These are phyloP conservation scores for Xylaria hypoxylon DNA, from an alignment of 2,329 filamentous ascomycete species.

Conservation along the genomic window DNA sequence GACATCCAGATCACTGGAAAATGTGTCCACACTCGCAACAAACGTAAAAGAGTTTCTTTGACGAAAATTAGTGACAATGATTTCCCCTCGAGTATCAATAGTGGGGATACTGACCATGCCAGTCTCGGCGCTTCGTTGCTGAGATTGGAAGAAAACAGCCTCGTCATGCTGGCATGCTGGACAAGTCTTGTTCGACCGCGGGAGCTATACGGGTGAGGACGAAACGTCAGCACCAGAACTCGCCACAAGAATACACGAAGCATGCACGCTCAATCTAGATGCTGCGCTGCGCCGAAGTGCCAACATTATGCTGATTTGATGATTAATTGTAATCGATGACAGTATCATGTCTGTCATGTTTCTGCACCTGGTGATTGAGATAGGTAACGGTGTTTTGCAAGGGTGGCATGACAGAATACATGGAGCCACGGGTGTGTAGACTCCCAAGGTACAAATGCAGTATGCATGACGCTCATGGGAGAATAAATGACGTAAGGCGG, in stretches of 20 bases:
- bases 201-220: slow-evolving; percentile 74
- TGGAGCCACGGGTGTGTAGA: not conserved
- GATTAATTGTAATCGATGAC: not conserved
- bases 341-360: slow-evolving; percentile 1
- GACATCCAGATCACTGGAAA: slow-evolving; percentile 64
- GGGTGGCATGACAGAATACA: slow-evolving; percentile 9
- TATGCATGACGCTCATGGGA: not conserved
- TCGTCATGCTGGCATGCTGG: slow-evolving; percentile 87
- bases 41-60: slow-evolving; percentile 89
- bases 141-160: slow-evolving; percentile 98
- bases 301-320: not conserved
- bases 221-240: slow-evolving; percentile 54
- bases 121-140: slow-evolving; percentile 95
- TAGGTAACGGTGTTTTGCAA: not conserved
- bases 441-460: not conserved
- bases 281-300: slow-evolving; percentile 33
- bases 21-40: slow-evolving; percentile 95
- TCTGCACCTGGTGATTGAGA: slow-evolving; percentile 2
- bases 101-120: slow-evolving; percentile 82
- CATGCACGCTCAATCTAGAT: slow-evolving; percentile 45
- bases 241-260: slow-evolving; percentile 45
- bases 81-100: not conserved
- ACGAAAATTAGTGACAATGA: slow-evolving; percentile 43
- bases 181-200: slow-evolving; percentile 86
- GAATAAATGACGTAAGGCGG: slow-evolving; percentile 6